Conservation (phyloP, 768 basidiomycete genomes). For the Saitozyma sp. region DNA sequence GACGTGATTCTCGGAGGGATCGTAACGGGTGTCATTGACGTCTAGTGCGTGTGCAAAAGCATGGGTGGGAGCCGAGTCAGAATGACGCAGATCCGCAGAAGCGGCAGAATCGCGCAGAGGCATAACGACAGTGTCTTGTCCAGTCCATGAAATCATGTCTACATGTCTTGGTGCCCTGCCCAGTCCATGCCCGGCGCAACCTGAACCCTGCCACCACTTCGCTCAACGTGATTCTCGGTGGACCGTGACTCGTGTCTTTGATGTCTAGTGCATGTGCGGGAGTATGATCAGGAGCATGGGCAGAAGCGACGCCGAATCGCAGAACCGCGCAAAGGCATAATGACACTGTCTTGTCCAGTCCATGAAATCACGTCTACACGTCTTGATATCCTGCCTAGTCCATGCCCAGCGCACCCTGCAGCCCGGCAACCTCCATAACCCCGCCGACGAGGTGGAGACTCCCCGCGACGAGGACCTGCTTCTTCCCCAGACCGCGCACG, state of each 20-base stretch:
- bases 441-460: slow-evolving; percentile 94
- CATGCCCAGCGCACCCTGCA: slow-evolving; percentile 60
- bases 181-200: slow-evolving; percentile 53
- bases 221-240: slow-evolving; percentile 45
- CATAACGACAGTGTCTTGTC: too few species aligned
- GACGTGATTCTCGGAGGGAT: slow-evolving; percentile 45
- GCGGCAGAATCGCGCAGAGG: too few species aligned
- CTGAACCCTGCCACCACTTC: slow-evolving; percentile 80
- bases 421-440: slow-evolving; percentile 81
- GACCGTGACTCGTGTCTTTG: slow-evolving; percentile 39
- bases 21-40: slow-evolving; percentile 40
- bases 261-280: slow-evolving; percentile 16
- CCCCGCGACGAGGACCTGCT: slow-evolving; percentile 79
- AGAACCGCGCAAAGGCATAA: too few species aligned
- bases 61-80: too few species aligned
- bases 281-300: too few species aligned
- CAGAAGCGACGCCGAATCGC: too few species aligned
- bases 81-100: too few species aligned
- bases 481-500: slow-evolving; percentile 57
- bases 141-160: too few species aligned
- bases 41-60: slow-evolving; percentile 11
- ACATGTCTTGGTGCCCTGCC: neutral
- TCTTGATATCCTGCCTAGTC: slow-evolving; percentile 15
- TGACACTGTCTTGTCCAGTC: too few species aligned
- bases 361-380: too few species aligned